Base-by-base conservation (phyloP, 2,329 filamentous ascomycete genomes). In the Ceratocystiopsis minuta region DNA sequence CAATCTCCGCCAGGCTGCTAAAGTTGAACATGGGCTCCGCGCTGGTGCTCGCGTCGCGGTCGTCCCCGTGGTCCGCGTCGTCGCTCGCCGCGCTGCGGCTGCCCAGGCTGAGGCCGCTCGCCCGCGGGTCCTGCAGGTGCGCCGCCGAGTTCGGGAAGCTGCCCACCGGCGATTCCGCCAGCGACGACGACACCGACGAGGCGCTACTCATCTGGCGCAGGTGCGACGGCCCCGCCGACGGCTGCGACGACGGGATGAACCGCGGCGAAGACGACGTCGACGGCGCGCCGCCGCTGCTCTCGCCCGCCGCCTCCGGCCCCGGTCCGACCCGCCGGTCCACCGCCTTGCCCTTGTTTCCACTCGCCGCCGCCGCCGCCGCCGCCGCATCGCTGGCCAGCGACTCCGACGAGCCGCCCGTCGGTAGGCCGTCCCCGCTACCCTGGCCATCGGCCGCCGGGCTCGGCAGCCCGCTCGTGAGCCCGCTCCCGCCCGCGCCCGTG, bases 21-120 rank as follows among this genome's bases (percentile, higher is more conserved):
- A 95, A 95, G 57, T 94, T 95, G 60, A 93, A 90, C 72, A 94
- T 75, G 3, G 85, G 75, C 54, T 95, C 87, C 0, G 68, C 62
- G 37, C 68, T 67, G 5, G 64, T 53, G 42, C 64, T 68, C 6
- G 55, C 53, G 34, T 67, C 65, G 5, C 67, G 49, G 14, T 66
- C 63, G 5, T 33, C 32, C 32, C 5, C 31, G 5, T 4, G 3
- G 32, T 33, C 32, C 13, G 32, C 32, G 32, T 61, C 56, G 9
- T 55, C 56, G 40, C 55, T 57, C 4, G 45, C 64, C 16, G 65
- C 62, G 43, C 62, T 64, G 42, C 61, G 60, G 15, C 56, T 61
- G 11, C 60, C 63, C 3, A 73, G 56, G 36, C 69, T 74, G 2
- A 70, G 53, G 5, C 68, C 69, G 47, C 72, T 78, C 1, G 64